A percentile compares a stretch with the other conserved stretches of the same genome.
Conservation (phyloP, 2,329 filamentous ascomycete species). For the Mariannaea sp. region DNA sequence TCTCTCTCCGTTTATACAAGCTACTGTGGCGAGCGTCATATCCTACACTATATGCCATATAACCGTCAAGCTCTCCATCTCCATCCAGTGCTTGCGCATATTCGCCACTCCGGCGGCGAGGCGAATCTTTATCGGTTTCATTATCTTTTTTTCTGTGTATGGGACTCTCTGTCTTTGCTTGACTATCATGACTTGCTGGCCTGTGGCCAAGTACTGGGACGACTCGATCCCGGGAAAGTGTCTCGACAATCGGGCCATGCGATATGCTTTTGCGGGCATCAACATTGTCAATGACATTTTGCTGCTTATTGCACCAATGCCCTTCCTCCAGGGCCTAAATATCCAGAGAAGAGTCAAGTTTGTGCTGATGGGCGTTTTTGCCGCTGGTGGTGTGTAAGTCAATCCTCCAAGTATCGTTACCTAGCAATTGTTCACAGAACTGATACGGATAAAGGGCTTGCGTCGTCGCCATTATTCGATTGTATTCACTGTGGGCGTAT, state of each 20-base stretch:
- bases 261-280: slow-evolving; percentile 39
- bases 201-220: slow-evolving; percentile 38
- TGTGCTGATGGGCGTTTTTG: slow-evolving; percentile 48
- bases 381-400: slow-evolving; percentile 45
- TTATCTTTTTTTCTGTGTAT: slow-evolving; percentile 32
- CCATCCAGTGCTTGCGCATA: slow-evolving; percentile 38
- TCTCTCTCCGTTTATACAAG: slow-evolving; percentile 28
- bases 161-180: slow-evolving; percentile 28
- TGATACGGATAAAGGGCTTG: slow-evolving; percentile 22
- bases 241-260: slow-evolving; percentile 30
- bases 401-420: not conserved
- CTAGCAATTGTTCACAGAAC: too few species aligned
- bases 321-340: slow-evolving; percentile 43
- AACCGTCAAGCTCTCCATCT: slow-evolving; percentile 38
- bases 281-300: slow-evolving; percentile 42
- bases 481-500: slow-evolving; percentile 29
- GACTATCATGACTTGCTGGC: slow-evolving; percentile 36
- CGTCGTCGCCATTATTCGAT: slow-evolving; percentile 32
- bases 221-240: slow-evolving; percentile 31
- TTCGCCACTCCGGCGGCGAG: slow-evolving; percentile 28
- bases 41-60: slow-evolving; percentile 35
- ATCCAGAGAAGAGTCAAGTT: slow-evolving; percentile 47
- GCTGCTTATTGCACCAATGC: slow-evolving; percentile 38
- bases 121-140: slow-evolving; percentile 30
- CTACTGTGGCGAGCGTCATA: slow-evolving; percentile 32